These are phyloP conservation scores for Apophysomyces elegans DNA, from an alignment of 371 early-diverging fungal species.

Conservation along the genomic window DNA sequence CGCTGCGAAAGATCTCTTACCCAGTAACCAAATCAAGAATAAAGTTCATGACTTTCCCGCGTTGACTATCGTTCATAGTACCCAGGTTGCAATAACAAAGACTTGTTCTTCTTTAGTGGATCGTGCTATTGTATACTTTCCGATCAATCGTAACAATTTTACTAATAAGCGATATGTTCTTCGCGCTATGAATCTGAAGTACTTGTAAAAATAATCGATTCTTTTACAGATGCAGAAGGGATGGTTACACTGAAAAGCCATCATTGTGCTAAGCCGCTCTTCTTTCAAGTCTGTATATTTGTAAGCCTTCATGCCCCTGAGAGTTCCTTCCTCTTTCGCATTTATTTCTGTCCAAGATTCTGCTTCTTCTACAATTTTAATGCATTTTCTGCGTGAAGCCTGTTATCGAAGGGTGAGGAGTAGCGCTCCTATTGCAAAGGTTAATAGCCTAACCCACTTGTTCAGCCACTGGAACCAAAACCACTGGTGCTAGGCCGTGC, in stretches of 20 bases:
- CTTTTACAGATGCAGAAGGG: neutral
- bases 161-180: too few species aligned
- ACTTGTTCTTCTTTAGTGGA: too few species aligned
- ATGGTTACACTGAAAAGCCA: constrained; percentile 1
- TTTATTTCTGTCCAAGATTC: constrained; percentile 7
- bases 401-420: constrained; percentile 38
- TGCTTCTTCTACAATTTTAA: constrained; percentile 11
- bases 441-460: neutral
- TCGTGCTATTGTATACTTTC: too few species aligned
- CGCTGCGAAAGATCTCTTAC: too few species aligned
- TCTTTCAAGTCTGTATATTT: neutral
- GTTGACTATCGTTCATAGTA: too few species aligned
- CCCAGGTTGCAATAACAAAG: too few species aligned
- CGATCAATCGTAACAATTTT: too few species aligned
- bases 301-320: neutral
- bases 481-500: constrained; percentile 31
- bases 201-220: too few species aligned
- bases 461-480: constrained; percentile 42
- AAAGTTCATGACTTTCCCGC: too few species aligned
- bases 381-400: constrained; percentile 51
- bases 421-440: neutral
- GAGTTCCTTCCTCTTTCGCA: constrained; percentile 8
- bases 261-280: constrained; percentile 6
- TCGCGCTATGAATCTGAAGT: too few species aligned
- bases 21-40: too few species aligned